Conservation (phyloP, 2,329 filamentous ascomycete species). For the Pyrenophora seminiperda region DNA sequence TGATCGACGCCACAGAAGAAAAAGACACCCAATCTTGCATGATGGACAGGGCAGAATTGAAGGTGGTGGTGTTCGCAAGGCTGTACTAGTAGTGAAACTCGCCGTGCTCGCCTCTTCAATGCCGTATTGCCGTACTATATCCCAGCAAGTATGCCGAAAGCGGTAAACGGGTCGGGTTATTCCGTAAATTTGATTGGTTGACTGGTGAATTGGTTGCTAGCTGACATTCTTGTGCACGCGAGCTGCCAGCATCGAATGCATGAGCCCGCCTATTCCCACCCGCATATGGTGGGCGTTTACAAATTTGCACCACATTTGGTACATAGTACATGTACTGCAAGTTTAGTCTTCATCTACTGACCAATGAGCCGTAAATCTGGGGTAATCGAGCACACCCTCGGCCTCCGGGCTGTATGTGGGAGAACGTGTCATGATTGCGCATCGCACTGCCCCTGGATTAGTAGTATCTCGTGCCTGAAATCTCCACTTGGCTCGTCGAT, state of each 20-base stretch:
- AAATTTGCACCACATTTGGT: not conserved
- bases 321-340: too few species aligned
- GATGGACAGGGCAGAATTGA: too few species aligned
- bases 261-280: constrained; percentile 1
- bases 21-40: not conserved
- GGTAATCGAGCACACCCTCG: not conserved
- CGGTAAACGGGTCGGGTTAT: too few species aligned
- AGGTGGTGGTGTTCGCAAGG: too few species aligned
- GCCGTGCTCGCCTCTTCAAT: not conserved
- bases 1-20: too few species aligned
- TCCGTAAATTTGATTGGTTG: too few species aligned
- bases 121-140: not conserved
- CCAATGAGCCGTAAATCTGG: not conserved
- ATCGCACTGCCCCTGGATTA: too few species aligned
- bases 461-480: too few species aligned
- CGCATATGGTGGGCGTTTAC: constrained; percentile 4
- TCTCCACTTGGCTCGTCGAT: too few species aligned
- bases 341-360: not conserved
- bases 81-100: too few species aligned
- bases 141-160: not conserved
- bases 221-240: not conserved
- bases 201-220: not conserved
- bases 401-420: not conserved
- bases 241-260: constrained; percentile 7
- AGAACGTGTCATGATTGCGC: not conserved